phyloP scores from a whole-genome alignment of 1,284 basidiomycete genomes.

The Sanguinoderma infundibulare region DNA sequence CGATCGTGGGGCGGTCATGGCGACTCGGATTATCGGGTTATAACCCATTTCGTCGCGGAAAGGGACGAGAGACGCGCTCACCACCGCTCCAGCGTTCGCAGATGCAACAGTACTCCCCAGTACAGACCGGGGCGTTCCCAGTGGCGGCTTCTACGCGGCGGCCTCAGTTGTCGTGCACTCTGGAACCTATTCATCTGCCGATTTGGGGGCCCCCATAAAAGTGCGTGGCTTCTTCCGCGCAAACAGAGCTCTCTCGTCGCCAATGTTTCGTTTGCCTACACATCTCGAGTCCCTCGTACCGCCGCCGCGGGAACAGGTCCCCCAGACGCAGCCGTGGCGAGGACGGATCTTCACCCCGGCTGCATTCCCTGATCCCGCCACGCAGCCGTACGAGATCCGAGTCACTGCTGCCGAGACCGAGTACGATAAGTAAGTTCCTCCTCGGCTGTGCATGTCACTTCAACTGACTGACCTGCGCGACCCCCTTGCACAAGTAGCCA shows the following conservation, averaged over 20 bases:
- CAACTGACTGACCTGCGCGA: constrained; percentile 9
- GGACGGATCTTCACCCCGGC: constrained; percentile 54
- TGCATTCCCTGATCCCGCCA: constrained; percentile 31
- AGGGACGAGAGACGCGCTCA: constrained; percentile 9
- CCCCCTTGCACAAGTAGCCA: constrained; percentile 35
- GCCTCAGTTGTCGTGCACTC: constrained; percentile 21
- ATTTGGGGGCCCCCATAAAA: constrained; percentile 24
- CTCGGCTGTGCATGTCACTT: constrained; percentile 3
- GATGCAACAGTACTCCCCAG: background rate
- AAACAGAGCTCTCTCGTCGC: constrained; percentile 20
- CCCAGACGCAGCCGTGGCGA: constrained; percentile 52
- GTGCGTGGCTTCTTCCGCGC: constrained; percentile 20
- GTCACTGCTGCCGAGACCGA: constrained; percentile 70
- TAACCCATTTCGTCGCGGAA: constrained; percentile 5
- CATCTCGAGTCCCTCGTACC: constrained; percentile 62
- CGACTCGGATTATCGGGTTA: constrained; percentile 3
- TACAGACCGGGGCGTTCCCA: constrained; percentile 18
- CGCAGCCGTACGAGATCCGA: constrained; percentile 49
- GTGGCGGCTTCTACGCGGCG: constrained; percentile 18
- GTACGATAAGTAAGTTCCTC: constrained; percentile 59
- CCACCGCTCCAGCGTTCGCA: constrained; percentile 6
- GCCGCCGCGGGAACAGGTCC: constrained; percentile 50
- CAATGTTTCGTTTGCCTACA: constrained; percentile 59
- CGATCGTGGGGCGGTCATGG: constrained; percentile 11
- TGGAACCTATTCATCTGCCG: constrained; percentile 21